Evolutionary conservation across 345 rosid species (phyloP), one percentile per base, ranked within the genome.

Genomic region (Salix dunnii): DNA sequence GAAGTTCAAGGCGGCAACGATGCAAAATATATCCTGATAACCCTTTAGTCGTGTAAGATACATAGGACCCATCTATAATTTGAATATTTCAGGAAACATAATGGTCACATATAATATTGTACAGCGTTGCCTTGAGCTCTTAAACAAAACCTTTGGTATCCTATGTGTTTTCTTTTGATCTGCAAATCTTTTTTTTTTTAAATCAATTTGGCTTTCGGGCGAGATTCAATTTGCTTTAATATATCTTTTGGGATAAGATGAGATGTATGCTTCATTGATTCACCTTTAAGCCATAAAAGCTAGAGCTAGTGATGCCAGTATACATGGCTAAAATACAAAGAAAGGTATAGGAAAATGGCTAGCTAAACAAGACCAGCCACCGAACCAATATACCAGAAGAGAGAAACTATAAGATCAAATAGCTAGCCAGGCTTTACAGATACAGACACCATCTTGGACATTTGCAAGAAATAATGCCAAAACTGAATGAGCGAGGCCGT

Each of bases 241-340:
- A 82, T 79, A 28, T 30, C 81, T 69, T 83, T 89, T 73, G 73
- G 68, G 88, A 82, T 83, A 83, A 86, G 90, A 83, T 82, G 85
- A 82, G 74, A 77, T 82, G 81, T 84, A 79, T 82, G 77, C 85
- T 78, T 82, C 83, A 25, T 74, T 72, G 85, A 85, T 80, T 80
- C 86, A 71, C 76, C 84, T 82, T 79, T 79, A 70, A 74, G 67
- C n/a, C 73, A 7, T 51, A 49, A 76, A 73, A 76, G 73, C 21
- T 49, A 2, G 6, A 20, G 36, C 36, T 35, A 49, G 62, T 16
- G 62, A 33, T 74, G 73, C 61, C 61, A 61, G n/a, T 6, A 35
- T 42, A 7, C 28, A 58, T 58, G 1, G 63, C 62, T 68, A 58
- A n/a, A 58, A n/a, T n/a, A n/a, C 62, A 21, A 21, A 20, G 60